These are phyloP conservation scores for Albifimbria verrucaria DNA, from an alignment of 2,329 filamentous ascomycete species.

Conservation along the genomic window DNA sequence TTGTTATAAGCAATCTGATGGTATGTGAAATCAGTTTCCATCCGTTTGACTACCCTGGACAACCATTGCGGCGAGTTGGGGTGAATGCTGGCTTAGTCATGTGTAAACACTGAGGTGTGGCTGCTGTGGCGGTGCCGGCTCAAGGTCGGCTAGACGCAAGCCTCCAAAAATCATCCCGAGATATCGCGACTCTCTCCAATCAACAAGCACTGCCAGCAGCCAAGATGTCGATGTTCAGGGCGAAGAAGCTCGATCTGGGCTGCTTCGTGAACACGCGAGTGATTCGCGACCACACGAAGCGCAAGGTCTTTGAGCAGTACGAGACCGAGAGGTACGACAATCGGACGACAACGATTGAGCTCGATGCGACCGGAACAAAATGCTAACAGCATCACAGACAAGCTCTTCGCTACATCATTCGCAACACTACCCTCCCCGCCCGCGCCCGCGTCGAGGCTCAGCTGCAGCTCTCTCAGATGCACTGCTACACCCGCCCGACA, in stretches of 20 bases:
- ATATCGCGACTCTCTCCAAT: constrained; percentile 6
- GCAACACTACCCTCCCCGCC: constrained; percentile 81
- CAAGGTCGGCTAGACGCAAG: not conserved
- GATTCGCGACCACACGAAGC: constrained; percentile 94
- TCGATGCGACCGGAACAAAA: not conserved
- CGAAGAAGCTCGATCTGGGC: constrained; percentile 86
- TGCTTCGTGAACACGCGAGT: constrained; percentile 83
- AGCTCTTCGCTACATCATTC: constrained; percentile 88
- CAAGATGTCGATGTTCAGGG: constrained; percentile 79
- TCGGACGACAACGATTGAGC: not conserved
- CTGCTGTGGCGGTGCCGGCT: not conserved
- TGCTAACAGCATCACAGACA: constrained; percentile 55
- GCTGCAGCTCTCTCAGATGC: constrained; percentile 91
- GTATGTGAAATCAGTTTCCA: too few species aligned
- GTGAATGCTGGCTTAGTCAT: not conserved
- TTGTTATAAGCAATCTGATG: too few species aligned
- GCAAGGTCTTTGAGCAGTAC: constrained; percentile 81
- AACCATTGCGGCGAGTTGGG: too few species aligned
- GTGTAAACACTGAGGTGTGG: too few species aligned
- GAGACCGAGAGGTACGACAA: constrained; percentile 77
- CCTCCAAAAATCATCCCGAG: not conserved
- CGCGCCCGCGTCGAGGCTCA: constrained; percentile 87
- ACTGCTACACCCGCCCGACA: constrained; percentile 88
- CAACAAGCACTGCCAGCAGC: constrained; percentile 13
- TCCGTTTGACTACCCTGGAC: too few species aligned